Percentiles rank a stretch among this genome's conserved stretches.
Evolutionary conservation across 2,329 filamentous ascomycete genomes (phyloP).

Genomic region (Clarireedia homoeocarpa): DNA sequence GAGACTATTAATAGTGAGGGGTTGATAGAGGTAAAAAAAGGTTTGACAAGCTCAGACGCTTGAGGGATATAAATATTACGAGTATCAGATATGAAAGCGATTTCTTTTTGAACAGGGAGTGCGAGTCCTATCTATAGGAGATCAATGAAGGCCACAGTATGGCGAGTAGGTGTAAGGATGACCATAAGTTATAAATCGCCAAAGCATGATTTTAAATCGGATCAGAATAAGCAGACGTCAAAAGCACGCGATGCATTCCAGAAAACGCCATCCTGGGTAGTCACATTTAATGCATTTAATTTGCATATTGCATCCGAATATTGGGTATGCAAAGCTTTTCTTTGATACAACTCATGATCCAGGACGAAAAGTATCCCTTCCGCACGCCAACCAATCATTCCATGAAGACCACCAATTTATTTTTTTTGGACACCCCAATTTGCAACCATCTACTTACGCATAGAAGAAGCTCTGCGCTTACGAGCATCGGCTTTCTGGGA

Average conservation of each 20-base stretch:
- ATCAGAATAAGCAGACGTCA: conserved; percentile 1
- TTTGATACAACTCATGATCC: conserved; percentile 4
- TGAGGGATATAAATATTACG: no score
- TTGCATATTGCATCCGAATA: conserved; percentile 6
- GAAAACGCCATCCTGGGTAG: conserved; percentile 9
- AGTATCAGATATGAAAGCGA: no score
- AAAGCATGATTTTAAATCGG: background rate
- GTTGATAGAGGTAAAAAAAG: no score
- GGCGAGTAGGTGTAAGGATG: no score
- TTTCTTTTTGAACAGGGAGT: no score
- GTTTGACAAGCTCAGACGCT: no score
- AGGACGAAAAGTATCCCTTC: conserved; percentile 3
- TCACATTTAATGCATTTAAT: conserved; percentile 8
- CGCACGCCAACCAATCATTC: conserved; percentile 4
- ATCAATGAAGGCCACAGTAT: no score
- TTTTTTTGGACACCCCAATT: background rate
- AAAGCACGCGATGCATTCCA: conserved; percentile 4
- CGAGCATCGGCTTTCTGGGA: conserved; percentile 84
- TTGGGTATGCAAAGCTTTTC: conserved; percentile 8
- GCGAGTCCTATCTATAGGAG: no score
- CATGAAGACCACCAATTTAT: conserved; percentile 4
- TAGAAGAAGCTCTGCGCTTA: conserved; percentile 95
- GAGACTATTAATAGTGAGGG: no score
- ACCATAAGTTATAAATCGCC: background rate
- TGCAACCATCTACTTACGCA: conserved; percentile 62